Evolutionary conservation across 176 grass and related monocot species (phyloP), one percentile per base, ranked within the genome.

Genomic region (Zoysia pacifica): DNA sequence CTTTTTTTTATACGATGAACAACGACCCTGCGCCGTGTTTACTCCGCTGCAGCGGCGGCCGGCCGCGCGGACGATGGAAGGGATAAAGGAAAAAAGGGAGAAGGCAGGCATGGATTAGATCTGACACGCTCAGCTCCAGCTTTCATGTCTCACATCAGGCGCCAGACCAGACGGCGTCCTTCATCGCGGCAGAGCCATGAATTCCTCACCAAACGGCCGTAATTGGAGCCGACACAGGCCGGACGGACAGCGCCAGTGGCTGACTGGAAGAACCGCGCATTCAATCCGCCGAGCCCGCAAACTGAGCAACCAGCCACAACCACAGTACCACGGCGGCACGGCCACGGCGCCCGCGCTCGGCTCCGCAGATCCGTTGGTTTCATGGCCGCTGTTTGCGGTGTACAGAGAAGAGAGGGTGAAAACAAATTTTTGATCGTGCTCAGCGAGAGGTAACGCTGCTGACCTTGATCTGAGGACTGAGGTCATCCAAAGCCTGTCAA

Each of bases 191-290:
- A 40, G 36, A 69, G 72, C 65, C 72, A 76, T 89, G 48, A 85
- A 85, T 85, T 76, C 66, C 19, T 53, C 77, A 85, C 82, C 87
- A 76, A 89, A 89, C 70, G 71, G 2, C 76, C 48, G 87, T 75
- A 70, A 75, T 79, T 73, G 67, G 73, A 64, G 53, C 72, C 16
- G 62, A 6, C 69, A 56, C 15, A 70, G 65, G 62, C 61, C 42
- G 39, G 50, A 44, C 8, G 54, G 52, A 47, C 52, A 11, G 28
- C 28, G 28, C 28, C 28, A 28, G 28, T 0, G 28, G 28, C 28
- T 28, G 28, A 28, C 28, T 28, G 28, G 28, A 28, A 28, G 28
- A 28, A 28, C 75, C 69, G 41, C 0, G 79, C 50, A 82, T 87
- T 87, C 60, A 87, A 62, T 82, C 50, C 58, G 76, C 5, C 42